A percentile compares a stretch with the other conserved stretches of the same genome.
These are phyloP conservation scores for Penicillium sp. DNA, from an alignment of 2,329 filamentous ascomycete species.

Conservation along the genomic window DNA sequence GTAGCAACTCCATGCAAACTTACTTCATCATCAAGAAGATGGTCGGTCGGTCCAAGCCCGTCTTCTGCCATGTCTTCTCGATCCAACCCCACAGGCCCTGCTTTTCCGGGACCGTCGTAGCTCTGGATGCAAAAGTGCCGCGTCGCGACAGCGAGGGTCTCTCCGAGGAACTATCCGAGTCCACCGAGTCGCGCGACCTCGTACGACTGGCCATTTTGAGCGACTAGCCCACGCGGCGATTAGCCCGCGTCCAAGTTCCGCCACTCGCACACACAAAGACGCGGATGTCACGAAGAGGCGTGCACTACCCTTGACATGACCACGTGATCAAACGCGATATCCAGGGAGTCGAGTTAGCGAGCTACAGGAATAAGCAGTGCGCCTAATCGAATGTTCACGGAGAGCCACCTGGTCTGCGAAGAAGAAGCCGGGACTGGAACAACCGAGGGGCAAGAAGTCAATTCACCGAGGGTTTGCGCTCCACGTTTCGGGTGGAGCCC, in stretches of 20 bases:
- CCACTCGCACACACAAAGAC: not conserved
- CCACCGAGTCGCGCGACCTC: not conserved
- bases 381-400: not conserved
- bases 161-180: conserved; percentile 7
- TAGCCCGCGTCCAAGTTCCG: not conserved
- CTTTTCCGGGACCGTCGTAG: conserved; percentile 20
- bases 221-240: conserved; percentile 1
- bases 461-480: not conserved
- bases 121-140: conserved; percentile 10
- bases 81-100: conserved; percentile 20
- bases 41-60: conserved; percentile 48
- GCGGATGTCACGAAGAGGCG: not conserved
- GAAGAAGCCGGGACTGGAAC: not conserved
- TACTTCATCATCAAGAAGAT: conserved; percentile 59
- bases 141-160: conserved; percentile 14
- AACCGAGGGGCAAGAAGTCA: not conserved
- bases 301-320: not conserved
- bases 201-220: not conserved
- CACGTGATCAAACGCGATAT: not conserved
- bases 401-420: not conserved
- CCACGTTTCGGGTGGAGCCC: conserved; percentile 1
- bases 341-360: too few species aligned
- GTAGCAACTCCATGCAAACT: conserved; percentile 16
- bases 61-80: conserved; percentile 40
- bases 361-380: not conserved